Base-by-base conservation (phyloP, 1,284 basidiomycete species). In the Melampsora larici-populina region DNA sequence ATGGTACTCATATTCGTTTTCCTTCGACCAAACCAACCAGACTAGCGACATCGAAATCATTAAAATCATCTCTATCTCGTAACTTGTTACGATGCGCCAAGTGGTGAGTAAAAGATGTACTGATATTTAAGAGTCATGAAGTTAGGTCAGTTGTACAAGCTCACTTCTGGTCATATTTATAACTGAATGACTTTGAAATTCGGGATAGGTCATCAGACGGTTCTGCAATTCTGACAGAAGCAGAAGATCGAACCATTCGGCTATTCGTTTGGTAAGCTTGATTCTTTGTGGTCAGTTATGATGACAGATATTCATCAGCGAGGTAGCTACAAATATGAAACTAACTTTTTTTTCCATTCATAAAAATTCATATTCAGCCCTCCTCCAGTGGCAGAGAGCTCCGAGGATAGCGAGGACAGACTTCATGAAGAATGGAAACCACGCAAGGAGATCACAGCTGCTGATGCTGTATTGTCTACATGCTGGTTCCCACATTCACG, bases 401-500 rank as follows among this genome's bases (percentile, higher is more conserved):
- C 31, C 15, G 66, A 48, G 13, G 24, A 40, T 43, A 26, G 7
- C 4, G 21, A 40, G 46, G n/a, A 51, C 18, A 3, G 7, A 58
- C 21, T 24, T 15, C 33, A 66, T 63, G 17, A 29, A 64, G 31
- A 64, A 17, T 77, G 75, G 75, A 70, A 40, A 48, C 26, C 75
- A 58, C 24, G 17, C 24, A 55, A 43, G 29, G 43, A 51, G n/a
- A 62, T 77, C 21, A 43, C 51, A 17, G 62, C 62, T 26, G 75
- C 75, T n/a, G 75, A 77, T 70, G 75, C 75, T 55, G 29, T 77
- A 9, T 51, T 77, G 13, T 77, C 75, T 11, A 77, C 67, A 24
- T 70, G 51, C 26, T 96, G 93, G 93, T 95, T 91, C 82, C 93
- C 93, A 0, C 86, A 87, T 0, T 92, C 93, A 0, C 88, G 88